Evolutionary conservation across 1,139 yeast species (phyloP).

Genomic region (Sugiyamaella japonica): DNA sequence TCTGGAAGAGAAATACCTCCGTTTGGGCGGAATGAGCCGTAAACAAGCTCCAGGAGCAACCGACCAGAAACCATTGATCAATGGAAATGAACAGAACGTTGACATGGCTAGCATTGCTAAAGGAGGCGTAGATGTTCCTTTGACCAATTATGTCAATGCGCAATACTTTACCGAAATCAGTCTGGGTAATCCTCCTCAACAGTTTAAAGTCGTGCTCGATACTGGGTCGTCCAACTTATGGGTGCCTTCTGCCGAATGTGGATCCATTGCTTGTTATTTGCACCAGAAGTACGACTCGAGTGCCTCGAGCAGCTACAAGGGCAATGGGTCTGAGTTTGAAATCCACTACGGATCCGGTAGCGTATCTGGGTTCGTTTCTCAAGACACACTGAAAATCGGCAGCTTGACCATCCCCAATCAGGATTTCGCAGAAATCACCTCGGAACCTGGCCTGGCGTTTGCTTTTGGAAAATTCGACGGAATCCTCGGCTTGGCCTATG

Average conservation of each 20-base stretch:
- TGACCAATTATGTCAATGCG: conserved; percentile 89
- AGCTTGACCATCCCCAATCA: conserved; percentile 82
- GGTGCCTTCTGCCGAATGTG: conserved; percentile 89
- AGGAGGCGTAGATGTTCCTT: conserved; percentile 66
- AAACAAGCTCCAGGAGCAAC: too few species aligned
- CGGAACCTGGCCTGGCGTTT: conserved; percentile 95
- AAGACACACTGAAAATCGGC: conserved; percentile 77
- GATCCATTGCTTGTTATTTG: conserved; percentile 91
- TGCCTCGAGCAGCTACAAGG: conserved; percentile 73
- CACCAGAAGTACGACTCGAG: conserved; percentile 88
- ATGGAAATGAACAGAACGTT: conserved; percentile 38
- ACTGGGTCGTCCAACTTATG: conserved; percentile 96
- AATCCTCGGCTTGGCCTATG: conserved; percentile 90
- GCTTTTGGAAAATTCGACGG: conserved; percentile 98
- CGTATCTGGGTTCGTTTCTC: conserved; percentile 86
- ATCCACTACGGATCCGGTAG: conserved; percentile 93
- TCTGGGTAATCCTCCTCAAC: conserved; percentile 90
- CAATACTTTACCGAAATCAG: conserved; percentile 90
- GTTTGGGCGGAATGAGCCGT: conserved; percentile 45
- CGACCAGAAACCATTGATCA: conserved; percentile 34
- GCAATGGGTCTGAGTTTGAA: conserved; percentile 80
- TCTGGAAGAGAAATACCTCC: conserved; percentile 72
- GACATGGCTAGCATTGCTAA: conserved; percentile 33
- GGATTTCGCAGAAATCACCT: conserved; percentile 95
- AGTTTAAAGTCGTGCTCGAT: conserved; percentile 74